Conservation (phyloP, 805 yeast species). For the Hanseniaspora guilliermondii region DNA sequence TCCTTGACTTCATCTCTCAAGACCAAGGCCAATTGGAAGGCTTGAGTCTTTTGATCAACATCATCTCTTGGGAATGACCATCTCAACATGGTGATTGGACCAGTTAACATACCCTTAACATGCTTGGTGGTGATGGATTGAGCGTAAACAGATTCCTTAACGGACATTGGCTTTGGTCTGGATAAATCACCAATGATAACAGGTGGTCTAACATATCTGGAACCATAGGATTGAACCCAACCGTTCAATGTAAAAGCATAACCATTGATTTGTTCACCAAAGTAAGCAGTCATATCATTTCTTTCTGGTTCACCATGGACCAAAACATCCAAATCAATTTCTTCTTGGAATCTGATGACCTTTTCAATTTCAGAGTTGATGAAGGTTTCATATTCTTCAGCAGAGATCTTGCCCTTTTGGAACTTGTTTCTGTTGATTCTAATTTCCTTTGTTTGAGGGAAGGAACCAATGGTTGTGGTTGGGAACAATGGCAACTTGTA, state of each 20-base stretch:
- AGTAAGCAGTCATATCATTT: constrained; percentile 99
- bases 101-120: constrained; percentile 99
- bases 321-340: constrained; percentile 91
- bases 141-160: constrained; percentile 97
- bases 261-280: constrained; percentile 97
- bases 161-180: constrained; percentile 97
- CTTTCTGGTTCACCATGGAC: constrained; percentile 99
- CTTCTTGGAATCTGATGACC: constrained; percentile 98
- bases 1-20: constrained; percentile 97
- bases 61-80: constrained; percentile 99
- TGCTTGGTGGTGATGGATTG: constrained; percentile 92
- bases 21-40: constrained; percentile 93
- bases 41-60: constrained; percentile 82
- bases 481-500: constrained; percentile 98
- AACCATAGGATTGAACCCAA: constrained; percentile 99
- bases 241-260: constrained; percentile 97
- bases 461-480: constrained; percentile 99
- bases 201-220: constrained; percentile 99
- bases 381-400: constrained; percentile 91
- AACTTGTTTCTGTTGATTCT: constrained; percentile 97
- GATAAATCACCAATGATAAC: constrained; percentile 98
- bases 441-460: constrained; percentile 99
- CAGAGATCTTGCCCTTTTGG: constrained; percentile 89
- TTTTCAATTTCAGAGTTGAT: constrained; percentile 92
- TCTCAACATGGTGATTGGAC: constrained; percentile 98